These are phyloP conservation scores for Ophiostoma populinum DNA, from an alignment of 2,329 filamentous ascomycete species.

Conservation along the genomic window DNA sequence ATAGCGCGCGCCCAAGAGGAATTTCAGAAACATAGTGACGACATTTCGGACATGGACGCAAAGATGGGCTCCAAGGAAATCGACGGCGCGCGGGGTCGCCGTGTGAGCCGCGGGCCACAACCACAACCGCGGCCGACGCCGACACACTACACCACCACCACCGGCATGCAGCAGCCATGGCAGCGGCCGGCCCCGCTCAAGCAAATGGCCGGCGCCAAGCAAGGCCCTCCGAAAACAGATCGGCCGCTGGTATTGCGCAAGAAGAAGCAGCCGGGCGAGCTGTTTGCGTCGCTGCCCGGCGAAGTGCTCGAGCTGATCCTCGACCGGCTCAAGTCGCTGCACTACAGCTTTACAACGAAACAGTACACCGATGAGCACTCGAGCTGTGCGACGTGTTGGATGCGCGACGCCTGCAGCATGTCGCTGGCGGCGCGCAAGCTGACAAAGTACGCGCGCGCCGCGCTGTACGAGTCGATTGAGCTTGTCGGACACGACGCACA, in stretches of 20 bases:
- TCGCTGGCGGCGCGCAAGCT: constrained; percentile 33
- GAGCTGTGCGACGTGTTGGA: constrained; percentile 48
- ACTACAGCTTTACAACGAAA: too few relatives aligned
- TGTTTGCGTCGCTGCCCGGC: constrained; percentile 37
- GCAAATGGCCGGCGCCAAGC: not conserved
- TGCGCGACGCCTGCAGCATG: constrained; percentile 39
- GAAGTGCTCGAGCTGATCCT: constrained; percentile 42
- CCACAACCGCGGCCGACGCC: not conserved
- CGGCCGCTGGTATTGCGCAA: not conserved
- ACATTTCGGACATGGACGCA: too few relatives aligned
- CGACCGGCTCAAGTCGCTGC: constrained; percentile 31
- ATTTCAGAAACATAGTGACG: too few relatives aligned
- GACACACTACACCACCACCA: not conserved
- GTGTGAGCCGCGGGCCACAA: too few relatives aligned
- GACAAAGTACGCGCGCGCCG: constrained; percentile 30
- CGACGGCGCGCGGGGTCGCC: too few relatives aligned
- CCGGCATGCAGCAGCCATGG: constrained; percentile 1
- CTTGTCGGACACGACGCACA: constrained; percentile 36
- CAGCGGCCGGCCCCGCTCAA: constrained; percentile 15
- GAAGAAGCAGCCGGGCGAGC: constrained; percentile 24
- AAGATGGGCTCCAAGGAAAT: too few relatives aligned
- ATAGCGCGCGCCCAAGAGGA: constrained; percentile 5
- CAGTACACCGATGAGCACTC: constrained; percentile 19
- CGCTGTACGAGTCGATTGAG: constrained; percentile 41
- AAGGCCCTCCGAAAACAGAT: too few relatives aligned